These are phyloP conservation scores for Fusarium illudens DNA, from an alignment of 2,329 filamentous ascomycete species.

Conservation along the genomic window DNA sequence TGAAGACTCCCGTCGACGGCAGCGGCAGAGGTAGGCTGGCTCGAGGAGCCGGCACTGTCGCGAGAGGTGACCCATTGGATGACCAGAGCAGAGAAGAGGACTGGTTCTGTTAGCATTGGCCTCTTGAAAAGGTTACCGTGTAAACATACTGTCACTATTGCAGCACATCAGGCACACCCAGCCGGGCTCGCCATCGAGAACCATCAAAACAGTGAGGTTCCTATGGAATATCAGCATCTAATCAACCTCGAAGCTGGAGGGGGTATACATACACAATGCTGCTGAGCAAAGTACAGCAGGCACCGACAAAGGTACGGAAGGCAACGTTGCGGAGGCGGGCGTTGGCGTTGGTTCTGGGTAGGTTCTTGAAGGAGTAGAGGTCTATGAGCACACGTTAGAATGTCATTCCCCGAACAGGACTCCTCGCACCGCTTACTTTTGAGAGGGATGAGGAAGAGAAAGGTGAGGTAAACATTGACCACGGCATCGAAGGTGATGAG, in stretches of 20 bases:
- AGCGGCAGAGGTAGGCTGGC: conserved; percentile 23
- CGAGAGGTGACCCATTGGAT: conserved; percentile 67
- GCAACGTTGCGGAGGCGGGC: conserved; percentile 60
- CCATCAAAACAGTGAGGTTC: conserved; percentile 67
- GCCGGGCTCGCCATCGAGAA: conserved; percentile 67
- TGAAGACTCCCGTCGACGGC: conserved; percentile 17
- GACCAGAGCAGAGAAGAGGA: conserved; percentile 68
- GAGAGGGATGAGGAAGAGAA: conserved; percentile 69
- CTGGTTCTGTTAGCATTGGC: conserved; percentile 43
- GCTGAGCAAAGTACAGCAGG: conserved; percentile 63
- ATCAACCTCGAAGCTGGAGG: background rate
- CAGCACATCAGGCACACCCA: conserved; percentile 74
- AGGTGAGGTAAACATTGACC: conserved; percentile 70
- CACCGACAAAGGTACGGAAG: conserved; percentile 67
- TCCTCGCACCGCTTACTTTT: conserved; percentile 52
- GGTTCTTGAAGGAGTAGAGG: conserved; percentile 63
- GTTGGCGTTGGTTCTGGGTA: conserved; percentile 52
- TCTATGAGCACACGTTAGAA: conserved; percentile 45
- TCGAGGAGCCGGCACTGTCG: conserved; percentile 52
- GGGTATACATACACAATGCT: conserved; percentile 60
- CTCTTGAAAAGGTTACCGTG: background rate
- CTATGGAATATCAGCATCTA: conserved; percentile 45
- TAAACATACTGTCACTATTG: conserved; percentile 65
- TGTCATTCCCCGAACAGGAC: too few relatives aligned
- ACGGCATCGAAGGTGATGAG: conserved; percentile 68